Evolutionary conservation across 495 filamentous ascomycete species (phyloP).

Genomic region (Penicillium mononematosum): DNA sequence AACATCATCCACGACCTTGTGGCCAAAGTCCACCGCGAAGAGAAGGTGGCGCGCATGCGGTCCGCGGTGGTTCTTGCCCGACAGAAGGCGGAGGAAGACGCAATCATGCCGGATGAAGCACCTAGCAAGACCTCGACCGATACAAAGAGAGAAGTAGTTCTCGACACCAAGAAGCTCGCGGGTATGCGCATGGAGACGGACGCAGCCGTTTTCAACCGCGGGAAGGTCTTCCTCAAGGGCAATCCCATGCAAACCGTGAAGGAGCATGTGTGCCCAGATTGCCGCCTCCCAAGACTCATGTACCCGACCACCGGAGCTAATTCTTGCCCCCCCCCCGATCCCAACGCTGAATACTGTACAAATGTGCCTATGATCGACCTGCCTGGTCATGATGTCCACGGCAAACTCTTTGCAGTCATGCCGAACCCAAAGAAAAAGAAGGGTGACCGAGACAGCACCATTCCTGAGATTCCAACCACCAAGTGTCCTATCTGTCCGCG

Average conservation of each 20-base stretch:
- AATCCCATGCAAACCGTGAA: conserved; percentile 72
- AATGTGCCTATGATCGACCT: conserved; percentile 70
- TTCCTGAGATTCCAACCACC: conserved; percentile 59
- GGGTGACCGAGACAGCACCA: conserved; percentile 28
- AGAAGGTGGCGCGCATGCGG: conserved; percentile 68
- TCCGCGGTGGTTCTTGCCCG: conserved; percentile 71
- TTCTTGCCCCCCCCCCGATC: conserved; percentile 56
- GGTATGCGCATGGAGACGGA: conserved; percentile 61
- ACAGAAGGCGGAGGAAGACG: conserved; percentile 60
- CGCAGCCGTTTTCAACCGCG: conserved; percentile 69
- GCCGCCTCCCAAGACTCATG: conserved; percentile 61
- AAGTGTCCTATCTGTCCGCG: conserved; percentile 64
- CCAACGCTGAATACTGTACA: conserved; percentile 68
- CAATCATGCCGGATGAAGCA: conserved; percentile 36
- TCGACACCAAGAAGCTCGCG: conserved; percentile 41
- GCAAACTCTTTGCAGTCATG: conserved; percentile 68
- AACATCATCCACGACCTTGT: conserved; percentile 72
- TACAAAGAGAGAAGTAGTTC: conserved; percentile 36
- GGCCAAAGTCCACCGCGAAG: conserved; percentile 69
- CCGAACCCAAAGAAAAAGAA: conserved; percentile 57
- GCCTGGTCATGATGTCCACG: conserved; percentile 78
- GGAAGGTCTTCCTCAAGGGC: conserved; percentile 68
- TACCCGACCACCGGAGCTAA: conserved; percentile 63
- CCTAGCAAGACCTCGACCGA: conserved; percentile 34
- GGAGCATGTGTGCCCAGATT: conserved; percentile 67